phyloP scores from a whole-genome alignment of 1,139 yeast genomes.

The Schizosaccharomyces versatilis region DNA sequence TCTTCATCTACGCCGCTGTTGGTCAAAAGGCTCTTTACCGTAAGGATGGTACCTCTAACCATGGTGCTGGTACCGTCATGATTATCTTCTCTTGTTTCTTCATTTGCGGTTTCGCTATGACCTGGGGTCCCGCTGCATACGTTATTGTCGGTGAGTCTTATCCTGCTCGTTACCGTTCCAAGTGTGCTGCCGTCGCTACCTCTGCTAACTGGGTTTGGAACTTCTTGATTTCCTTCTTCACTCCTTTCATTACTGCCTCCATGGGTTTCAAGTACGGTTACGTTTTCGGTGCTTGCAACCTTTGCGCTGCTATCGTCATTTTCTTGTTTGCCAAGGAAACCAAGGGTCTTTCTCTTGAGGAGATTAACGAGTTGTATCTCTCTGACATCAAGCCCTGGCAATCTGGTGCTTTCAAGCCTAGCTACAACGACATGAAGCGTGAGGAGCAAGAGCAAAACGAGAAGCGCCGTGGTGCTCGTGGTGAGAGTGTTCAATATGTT shows the following conservation, averaged over 20 bases:
- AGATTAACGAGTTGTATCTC: constrained; percentile 17
- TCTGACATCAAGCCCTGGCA: constrained; percentile 13
- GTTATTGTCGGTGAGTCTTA: constrained; percentile 58
- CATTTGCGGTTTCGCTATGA: constrained; percentile 62
- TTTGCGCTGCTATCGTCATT: constrained; percentile 35
- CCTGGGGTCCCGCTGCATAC: constrained; percentile 77
- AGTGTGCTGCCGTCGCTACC: constrained; percentile 54
- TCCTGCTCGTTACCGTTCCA: constrained; percentile 58
- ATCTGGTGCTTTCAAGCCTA: constrained; percentile 7
- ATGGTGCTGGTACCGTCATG: constrained; percentile 40
- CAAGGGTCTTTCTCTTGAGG: constrained; percentile 52
- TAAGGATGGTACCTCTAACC: constrained; percentile 14
- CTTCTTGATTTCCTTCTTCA: constrained; percentile 52
- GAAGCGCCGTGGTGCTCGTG: constrained; percentile 1
- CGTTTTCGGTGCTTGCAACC: constrained; percentile 49
- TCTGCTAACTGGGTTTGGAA: constrained; percentile 67
- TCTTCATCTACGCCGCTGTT: constrained; percentile 40
- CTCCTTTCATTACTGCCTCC: constrained; percentile 46
- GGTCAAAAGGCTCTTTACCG: constrained; percentile 33
- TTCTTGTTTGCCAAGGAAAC: constrained; percentile 53
- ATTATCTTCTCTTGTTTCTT: constrained; percentile 58
- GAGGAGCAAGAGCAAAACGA: not conserved
- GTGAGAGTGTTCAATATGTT: constrained; percentile 1
- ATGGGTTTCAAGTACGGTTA: constrained; percentile 50
- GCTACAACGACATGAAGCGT: not conserved